These are phyloP conservation scores for Schwanniomyces etchellsii DNA, from an alignment of 1,139 yeast genomes.

Conservation along the genomic window DNA sequence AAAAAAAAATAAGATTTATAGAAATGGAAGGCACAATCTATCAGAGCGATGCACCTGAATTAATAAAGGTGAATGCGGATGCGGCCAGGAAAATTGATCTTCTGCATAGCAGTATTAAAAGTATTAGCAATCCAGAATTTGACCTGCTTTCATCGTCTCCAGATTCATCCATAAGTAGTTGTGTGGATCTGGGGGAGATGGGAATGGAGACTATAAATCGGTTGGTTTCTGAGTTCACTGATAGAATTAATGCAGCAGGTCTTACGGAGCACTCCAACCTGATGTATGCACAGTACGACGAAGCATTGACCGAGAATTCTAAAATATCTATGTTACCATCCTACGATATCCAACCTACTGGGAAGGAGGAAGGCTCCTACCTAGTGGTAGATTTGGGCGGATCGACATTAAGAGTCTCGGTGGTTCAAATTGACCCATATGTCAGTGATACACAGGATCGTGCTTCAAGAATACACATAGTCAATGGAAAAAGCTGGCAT, in stretches of 20 bases:
- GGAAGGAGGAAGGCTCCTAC: slow-evolving; percentile 37
- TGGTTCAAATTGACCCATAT: slow-evolving; percentile 27
- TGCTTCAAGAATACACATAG: slow-evolving; percentile 19
- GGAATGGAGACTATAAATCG: no score
- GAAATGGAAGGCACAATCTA: no score
- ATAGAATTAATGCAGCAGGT: neutral
- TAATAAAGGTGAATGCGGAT: no score
- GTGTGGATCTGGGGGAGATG: no score
- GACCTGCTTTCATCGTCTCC: slow-evolving; percentile 1
- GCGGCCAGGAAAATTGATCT: no score
- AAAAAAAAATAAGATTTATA: no score
- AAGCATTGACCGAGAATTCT: slow-evolving; percentile 24
- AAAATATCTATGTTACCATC: slow-evolving; percentile 44
- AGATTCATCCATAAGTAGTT: no score
- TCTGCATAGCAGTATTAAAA: no score
- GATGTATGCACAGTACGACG: slow-evolving; percentile 19
- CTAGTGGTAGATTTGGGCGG: slow-evolving; percentile 54
- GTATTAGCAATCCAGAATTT: no score
- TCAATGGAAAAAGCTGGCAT: slow-evolving; percentile 36
- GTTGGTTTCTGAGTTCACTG: neutral
- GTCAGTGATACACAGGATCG: slow-evolving; percentile 11
- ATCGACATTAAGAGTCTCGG: slow-evolving; percentile 44
- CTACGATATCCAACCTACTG: slow-evolving; percentile 35
- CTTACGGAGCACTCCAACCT: neutral
- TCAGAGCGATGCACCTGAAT: no score